phyloP scores from a whole-genome alignment of 345 rosid genomes.

The Camelina sativa region DNA sequence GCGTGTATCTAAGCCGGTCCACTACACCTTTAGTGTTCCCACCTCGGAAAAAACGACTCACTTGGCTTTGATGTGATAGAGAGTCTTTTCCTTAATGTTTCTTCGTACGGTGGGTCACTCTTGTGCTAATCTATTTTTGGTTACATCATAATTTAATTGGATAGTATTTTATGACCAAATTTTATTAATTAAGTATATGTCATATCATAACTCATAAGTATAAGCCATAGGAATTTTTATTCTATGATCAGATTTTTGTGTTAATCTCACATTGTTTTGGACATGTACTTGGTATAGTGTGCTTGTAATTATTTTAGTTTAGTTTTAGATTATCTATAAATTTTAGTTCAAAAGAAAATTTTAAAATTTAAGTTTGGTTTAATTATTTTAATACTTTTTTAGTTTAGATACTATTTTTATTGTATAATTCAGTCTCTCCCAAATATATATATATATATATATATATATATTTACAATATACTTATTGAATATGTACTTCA shows the following conservation, averaged over 20 bases:
- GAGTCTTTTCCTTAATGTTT: constrained; percentile 39
- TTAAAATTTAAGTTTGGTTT: too few species aligned
- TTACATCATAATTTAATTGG: neutral
- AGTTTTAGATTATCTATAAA: too few species aligned
- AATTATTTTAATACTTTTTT: too few species aligned
- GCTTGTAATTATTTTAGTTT: too few species aligned
- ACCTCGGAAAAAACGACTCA: constrained; percentile 33
- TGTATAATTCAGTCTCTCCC: too few species aligned
- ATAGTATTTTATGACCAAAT: neutral
- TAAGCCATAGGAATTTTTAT: neutral
- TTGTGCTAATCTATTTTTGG: neutral
- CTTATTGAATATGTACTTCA: too few species aligned
- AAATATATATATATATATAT: too few species aligned
- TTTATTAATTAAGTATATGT: neutral
- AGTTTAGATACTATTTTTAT: too few species aligned
- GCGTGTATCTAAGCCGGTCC: constrained; percentile 33
- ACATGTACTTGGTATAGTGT: neutral
- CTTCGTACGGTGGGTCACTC: constrained; percentile 25
- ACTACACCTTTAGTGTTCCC: constrained; percentile 20
- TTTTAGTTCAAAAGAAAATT: too few species aligned
- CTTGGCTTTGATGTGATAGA: constrained; percentile 41
- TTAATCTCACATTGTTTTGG: neutral
- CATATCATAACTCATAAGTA: too few species aligned
- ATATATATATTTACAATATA: too few species aligned
- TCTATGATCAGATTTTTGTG: neutral